Evolutionary conservation across 345 rosid genomes (phyloP), one percentile per base, ranked within the genome.

Genomic region (Syzygium aqueum): DNA sequence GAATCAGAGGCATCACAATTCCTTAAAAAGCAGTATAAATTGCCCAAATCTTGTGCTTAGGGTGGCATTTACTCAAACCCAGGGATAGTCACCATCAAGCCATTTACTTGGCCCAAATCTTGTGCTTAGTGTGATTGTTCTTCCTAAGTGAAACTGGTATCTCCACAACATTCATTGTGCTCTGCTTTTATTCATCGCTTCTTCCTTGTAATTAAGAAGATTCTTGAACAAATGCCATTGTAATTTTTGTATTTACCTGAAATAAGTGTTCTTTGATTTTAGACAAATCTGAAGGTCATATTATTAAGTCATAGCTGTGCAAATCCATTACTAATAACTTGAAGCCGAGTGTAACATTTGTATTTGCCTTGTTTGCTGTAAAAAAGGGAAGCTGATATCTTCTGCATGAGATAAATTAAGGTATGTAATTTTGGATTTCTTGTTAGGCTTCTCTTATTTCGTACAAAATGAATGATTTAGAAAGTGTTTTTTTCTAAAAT

Each of bases 1-100:
- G 99, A 96, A 87, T 90, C 98, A 46, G 99, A 97, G 87, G 98
- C 99, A 51, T 94, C 99, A 51, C 95, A 93, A 84, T 97, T 95
- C 92, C 94, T 97, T 27, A 97, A 96, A 92, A 97, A 95, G 87
- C 98, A 97, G 92, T 96, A 94, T 94, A 96, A 93, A 90, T 94
- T 97, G 88, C 99, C 99, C 63, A 96, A 91, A 85, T 95, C 99
- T 88, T 91, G 92, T 11, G 93, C 90, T 15, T 93, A 91, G 59
- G 40, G 21, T 67, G 25, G 78, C 78, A 33, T 67, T 67, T 37
- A 17, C 13, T 6, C 19, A 30, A 30, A 33, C 25, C 78, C 37
- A 73, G 80, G 49, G 80, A 33, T 19, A 40, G 25, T 73, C 80
- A 37, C 25, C 25, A 9, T 73, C 80, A 33, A 73, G 80, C 80